phyloP scores from a whole-genome alignment of 2,329 filamentous ascomycete species.

The Thermoascus crustaceus region DNA sequence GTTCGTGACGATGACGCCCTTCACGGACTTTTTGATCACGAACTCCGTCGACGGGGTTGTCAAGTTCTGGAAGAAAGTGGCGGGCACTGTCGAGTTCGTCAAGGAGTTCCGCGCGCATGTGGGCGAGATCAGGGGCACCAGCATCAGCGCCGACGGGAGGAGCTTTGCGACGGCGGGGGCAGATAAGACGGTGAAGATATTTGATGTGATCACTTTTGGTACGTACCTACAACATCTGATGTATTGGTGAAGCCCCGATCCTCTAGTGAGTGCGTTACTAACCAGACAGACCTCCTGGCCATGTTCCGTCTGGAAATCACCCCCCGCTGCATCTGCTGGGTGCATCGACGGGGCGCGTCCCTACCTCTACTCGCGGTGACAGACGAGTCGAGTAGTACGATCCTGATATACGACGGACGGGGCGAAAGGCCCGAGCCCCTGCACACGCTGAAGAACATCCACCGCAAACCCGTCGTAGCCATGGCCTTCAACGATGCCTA shows the following conservation, averaged over 20 bases:
- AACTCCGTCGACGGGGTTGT: slow-evolving; percentile 91
- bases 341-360: slow-evolving; percentile 80
- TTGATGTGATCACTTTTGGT: slow-evolving; percentile 70
- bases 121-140: slow-evolving; percentile 75
- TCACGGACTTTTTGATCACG: slow-evolving; percentile 92
- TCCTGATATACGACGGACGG: slow-evolving; percentile 81
- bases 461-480: slow-evolving; percentile 69
- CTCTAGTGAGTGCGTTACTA: slow-evolving; percentile 13
- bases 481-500: slow-evolving; percentile 85
- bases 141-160: slow-evolving; percentile 78
- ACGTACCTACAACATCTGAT: slow-evolving; percentile 23
- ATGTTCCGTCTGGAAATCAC: slow-evolving; percentile 70
- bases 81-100: slow-evolving; percentile 87
- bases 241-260: not conserved
- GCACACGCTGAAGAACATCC: slow-evolving; percentile 70
- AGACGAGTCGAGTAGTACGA: slow-evolving; percentile 60
- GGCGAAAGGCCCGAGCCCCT: slow-evolving; percentile 70
- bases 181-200: slow-evolving; percentile 44
- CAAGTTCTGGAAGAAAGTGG: slow-evolving; percentile 98
- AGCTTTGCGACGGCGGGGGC: slow-evolving; percentile 83
- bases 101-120: slow-evolving; percentile 93
- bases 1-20: slow-evolving; percentile 78
- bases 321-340: slow-evolving; percentile 81
- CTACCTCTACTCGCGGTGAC: slow-evolving; percentile 79
- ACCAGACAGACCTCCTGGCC: slow-evolving; percentile 68